Evolutionary conservation across 176 grass and related monocot species (phyloP), one percentile per base, ranked within the genome.

Genomic region (Olyra latifolia): DNA sequence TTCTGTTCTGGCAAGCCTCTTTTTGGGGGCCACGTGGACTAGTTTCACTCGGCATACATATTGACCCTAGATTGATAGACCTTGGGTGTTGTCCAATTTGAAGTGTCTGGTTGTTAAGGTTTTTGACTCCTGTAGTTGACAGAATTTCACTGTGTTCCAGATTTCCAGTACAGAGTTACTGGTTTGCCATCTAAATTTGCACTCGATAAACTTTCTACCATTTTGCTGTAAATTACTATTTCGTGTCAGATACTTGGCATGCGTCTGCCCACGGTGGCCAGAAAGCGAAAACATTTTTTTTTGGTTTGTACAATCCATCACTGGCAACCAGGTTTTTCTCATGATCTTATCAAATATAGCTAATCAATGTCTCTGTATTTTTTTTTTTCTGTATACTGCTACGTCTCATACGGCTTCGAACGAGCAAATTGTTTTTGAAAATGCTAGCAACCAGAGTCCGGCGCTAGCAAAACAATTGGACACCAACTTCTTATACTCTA

Each of bases 11-110:
- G 65, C 47, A 43, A 77, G 61, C 47, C 72, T 72, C 47, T 58
- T 77, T 72, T 47, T 24, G 35, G 82, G 71, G 72, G 56, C 64
- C 41, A 77, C 25, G 72, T 17, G 28, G 63, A 74, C 16, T 66
- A 47, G 68, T 83, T 79, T 73, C 59, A 74, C 80, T 43, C n/a
- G 42, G 50, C 40, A 77, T 89, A 32, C 64, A 64, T 81, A 80
- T 85, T 85, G 72, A 89, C 87, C 23, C 40, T 89, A 85, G 82
- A 66, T 71, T 75, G 62, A 47, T 71, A 66, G 74, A 62, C 47
- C 38, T 76, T 64, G 49, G 28, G 58, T 22, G 72, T 64, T 58
- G 66, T 76, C 38, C 12, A 45, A 11, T 80, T 77, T 57, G 6
- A 87, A 46, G 39, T 72, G 54, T 47, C 25, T 60, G 41, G 14